Evolutionary conservation across 192 early-diverging fungal species (phyloP).

Genomic region (Allomyces arbusculus): DNA sequence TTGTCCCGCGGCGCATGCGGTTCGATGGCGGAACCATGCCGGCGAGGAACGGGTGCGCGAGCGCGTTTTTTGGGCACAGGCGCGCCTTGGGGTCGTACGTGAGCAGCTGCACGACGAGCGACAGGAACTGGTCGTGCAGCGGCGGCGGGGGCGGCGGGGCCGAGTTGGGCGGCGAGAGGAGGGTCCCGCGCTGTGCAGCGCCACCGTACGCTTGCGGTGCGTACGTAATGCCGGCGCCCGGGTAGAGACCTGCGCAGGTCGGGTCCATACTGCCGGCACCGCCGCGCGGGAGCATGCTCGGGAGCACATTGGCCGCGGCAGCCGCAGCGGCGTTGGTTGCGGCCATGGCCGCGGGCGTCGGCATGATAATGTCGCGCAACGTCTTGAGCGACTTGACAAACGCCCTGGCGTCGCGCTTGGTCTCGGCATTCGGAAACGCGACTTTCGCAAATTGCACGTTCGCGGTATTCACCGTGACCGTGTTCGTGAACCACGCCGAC

Average conservation of each 20-base stretch:
- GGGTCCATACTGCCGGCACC: not conserved
- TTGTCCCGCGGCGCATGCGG: too few relatives aligned
- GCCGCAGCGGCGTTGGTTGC: too few relatives aligned
- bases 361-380: constrained; percentile 19
- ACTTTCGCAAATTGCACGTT: constrained; percentile 15
- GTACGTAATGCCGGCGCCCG: not conserved
- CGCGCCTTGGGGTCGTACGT: constrained; percentile 58
- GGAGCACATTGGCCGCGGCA: too few relatives aligned
- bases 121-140: constrained; percentile 32
- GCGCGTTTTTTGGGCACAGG: constrained; percentile 62
- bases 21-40: too few relatives aligned
- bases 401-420: constrained; percentile 20
- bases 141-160: not conserved
- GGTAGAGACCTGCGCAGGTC: constrained; percentile 1
- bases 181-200: constrained; percentile 19
- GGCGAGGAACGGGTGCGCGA: constrained; percentile 64
- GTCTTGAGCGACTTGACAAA: constrained; percentile 35
- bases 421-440: not conserved
- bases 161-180: too few relatives aligned
- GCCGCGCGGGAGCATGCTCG: not conserved
- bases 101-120: constrained; percentile 53
- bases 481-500: constrained; percentile 15
- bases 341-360: not conserved
- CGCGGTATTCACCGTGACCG: constrained; percentile 16
- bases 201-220: constrained; percentile 13